These are phyloP conservation scores for Meyerozyma athensensis DNA, from an alignment of 1,139 yeast genomes.

Conservation along the genomic window DNA sequence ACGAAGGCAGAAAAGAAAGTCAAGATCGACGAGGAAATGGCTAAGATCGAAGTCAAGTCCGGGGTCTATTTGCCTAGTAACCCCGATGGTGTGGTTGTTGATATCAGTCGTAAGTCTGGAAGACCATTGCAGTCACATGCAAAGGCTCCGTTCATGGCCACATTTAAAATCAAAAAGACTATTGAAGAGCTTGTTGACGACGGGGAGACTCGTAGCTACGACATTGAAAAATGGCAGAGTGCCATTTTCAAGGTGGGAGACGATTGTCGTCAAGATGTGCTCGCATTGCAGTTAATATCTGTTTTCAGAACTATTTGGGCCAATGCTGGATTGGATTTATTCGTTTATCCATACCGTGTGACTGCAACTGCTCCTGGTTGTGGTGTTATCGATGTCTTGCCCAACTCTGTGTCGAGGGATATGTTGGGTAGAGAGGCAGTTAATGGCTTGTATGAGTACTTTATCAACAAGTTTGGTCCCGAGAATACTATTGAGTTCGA, in stretches of 20 bases:
- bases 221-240: slow-evolving; percentile 73
- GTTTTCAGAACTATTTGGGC: slow-evolving; percentile 90
- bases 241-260: slow-evolving; percentile 99
- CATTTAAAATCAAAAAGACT: slow-evolving; percentile 74
- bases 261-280: slow-evolving; percentile 96
- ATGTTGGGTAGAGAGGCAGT: slow-evolving; percentile 99
- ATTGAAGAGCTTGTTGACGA: slow-evolving; percentile 40
- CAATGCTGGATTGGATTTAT: slow-evolving; percentile 81
- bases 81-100: slow-evolving; percentile 92
- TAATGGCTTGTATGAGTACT: slow-evolving; percentile 92
- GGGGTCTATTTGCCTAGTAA: slow-evolving; percentile 94
- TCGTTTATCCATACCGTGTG: slow-evolving; percentile 89
- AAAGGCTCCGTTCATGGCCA: slow-evolving; percentile 97
- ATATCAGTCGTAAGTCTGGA: slow-evolving; percentile 88
- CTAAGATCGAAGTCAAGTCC: slow-evolving; percentile 64
- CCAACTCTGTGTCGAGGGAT: slow-evolving; percentile 91
- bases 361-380: slow-evolving; percentile 99
- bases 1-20: slow-evolving; percentile 94
- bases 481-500: slow-evolving; percentile 88
- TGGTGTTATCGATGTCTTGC: slow-evolving; percentile 97
- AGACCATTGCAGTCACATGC: slow-evolving; percentile 98
- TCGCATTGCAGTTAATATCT: slow-evolving; percentile 88
- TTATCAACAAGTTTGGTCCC: slow-evolving; percentile 87
- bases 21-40: slow-evolving; percentile 96
- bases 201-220: slow-evolving; percentile 28